Conservation (phyloP, 768 basidiomycete genomes). For the Lanmaoa rubissima region DNA sequence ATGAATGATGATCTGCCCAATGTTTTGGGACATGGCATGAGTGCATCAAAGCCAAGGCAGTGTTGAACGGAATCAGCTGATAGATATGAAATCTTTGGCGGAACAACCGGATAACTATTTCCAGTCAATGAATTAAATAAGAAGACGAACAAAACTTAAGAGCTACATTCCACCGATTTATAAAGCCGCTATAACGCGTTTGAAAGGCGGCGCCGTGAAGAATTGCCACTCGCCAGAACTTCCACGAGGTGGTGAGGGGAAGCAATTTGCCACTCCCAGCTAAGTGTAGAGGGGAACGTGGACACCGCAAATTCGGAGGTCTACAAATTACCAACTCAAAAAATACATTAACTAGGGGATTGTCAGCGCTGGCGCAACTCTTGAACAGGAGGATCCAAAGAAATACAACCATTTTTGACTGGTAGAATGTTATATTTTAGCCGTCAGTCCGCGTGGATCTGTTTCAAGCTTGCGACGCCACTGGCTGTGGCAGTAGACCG, state of each 20-base stretch:
- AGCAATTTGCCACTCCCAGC: too few relatives aligned
- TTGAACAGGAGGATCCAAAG: neutral
- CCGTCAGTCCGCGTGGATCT: neutral
- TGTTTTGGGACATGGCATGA: neutral
- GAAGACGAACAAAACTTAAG: neutral
- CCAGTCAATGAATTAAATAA: neutral
- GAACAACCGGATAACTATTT: neutral
- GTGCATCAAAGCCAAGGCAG: neutral
- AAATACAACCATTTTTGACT: neutral
- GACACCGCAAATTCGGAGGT: neutral
- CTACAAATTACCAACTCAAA: neutral
- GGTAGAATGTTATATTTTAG: neutral
- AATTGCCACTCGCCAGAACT: neutral
- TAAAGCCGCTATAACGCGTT: neutral
- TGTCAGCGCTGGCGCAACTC: neutral
- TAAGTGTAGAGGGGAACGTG: too few relatives aligned
- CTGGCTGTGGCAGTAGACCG: neutral
- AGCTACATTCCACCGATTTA: neutral
- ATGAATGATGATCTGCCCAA: neutral
- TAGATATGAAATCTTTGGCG: neutral
- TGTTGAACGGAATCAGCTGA: neutral
- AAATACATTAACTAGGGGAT: neutral
- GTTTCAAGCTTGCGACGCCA: neutral
- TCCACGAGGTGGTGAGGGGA: neutral
- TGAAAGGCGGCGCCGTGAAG: neutral